A percentile compares a stretch with the other conserved stretches of the same genome.
phyloP scores from a whole-genome alignment of 495 filamentous ascomycete genomes.

The Lophiotrema nucula region DNA sequence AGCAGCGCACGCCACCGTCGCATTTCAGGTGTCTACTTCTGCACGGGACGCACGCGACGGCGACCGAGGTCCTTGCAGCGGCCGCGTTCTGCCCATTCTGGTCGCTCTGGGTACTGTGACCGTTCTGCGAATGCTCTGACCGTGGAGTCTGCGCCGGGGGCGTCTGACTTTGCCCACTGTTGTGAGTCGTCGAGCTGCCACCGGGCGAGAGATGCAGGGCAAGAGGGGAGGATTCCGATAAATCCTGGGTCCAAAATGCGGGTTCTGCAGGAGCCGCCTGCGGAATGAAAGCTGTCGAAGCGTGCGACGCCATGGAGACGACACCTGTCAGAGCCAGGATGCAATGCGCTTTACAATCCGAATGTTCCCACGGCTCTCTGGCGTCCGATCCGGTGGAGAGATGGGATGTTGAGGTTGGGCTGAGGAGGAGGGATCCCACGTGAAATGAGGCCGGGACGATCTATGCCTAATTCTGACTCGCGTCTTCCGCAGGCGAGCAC shows the following conservation, averaged over 20 bases:
- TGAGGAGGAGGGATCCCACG: too few relatives aligned
- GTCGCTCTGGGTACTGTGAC: neutral
- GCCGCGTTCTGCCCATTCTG: neutral
- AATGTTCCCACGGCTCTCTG: neutral
- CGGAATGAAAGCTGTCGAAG: slow-evolving; percentile 2
- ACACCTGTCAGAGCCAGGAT: neutral
- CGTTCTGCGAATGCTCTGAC: slow-evolving; percentile 5
- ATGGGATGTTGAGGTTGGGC: slow-evolving; percentile 3
- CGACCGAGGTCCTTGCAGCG: slow-evolving; percentile 24
- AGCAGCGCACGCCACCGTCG: slow-evolving; percentile 35
- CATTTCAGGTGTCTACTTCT: slow-evolving; percentile 55
- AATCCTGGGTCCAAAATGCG: slow-evolving; percentile 25
- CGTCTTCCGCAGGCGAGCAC: too few relatives aligned
- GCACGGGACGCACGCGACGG: slow-evolving; percentile 55
- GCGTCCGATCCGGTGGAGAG: slow-evolving; percentile 3
- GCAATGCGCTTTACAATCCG: too few relatives aligned
- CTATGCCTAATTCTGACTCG: too few relatives aligned
- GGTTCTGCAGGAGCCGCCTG: slow-evolving; percentile 19
- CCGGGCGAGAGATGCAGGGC: slow-evolving; percentile 19
- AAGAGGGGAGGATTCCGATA: slow-evolving; percentile 17
- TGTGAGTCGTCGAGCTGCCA: slow-evolving; percentile 16
- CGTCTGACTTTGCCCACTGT: slow-evolving; percentile 6
- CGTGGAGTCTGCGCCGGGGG: slow-evolving; percentile 23
- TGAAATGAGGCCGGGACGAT: too few relatives aligned
- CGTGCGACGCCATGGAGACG: slow-evolving; percentile 27